These are phyloP conservation scores for Candida glucosophila DNA, from an alignment of 1,139 yeast species.

Conservation along the genomic window DNA sequence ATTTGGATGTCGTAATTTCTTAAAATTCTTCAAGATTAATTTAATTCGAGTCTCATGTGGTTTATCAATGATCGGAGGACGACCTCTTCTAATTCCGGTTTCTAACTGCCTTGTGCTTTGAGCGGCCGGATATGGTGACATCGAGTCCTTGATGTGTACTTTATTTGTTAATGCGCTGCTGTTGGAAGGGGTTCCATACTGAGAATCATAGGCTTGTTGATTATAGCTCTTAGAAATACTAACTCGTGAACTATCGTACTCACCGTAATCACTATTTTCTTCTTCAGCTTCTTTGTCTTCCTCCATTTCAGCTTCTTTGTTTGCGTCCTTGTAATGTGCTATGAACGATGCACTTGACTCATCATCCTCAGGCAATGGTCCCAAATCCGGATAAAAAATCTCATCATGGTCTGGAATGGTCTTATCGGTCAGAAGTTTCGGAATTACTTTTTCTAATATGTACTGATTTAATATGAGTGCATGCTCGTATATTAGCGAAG, in stretches of 20 bases:
- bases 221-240: slow-evolving; percentile 2
- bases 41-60: slow-evolving; percentile 92
- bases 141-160: slow-evolving; percentile 5
- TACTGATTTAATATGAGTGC: slow-evolving; percentile 65
- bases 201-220: too few relatives aligned
- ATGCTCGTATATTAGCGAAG: slow-evolving; percentile 57
- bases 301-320: slow-evolving; percentile 20
- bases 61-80: slow-evolving; percentile 92
- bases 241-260: slow-evolving; percentile 3
- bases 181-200: slow-evolving; percentile 6
- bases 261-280: slow-evolving; percentile 16
- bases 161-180: slow-evolving; percentile 6
- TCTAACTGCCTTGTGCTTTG: slow-evolving; percentile 19
- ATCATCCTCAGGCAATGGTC: slow-evolving; percentile 57
- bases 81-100: slow-evolving; percentile 72
- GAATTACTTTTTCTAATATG: slow-evolving; percentile 46
- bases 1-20: slow-evolving; percentile 55
- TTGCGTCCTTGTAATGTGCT: slow-evolving; percentile 4
- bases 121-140: slow-evolving; percentile 6
- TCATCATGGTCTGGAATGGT: slow-evolving; percentile 29
- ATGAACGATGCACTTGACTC: slow-evolving; percentile 5
- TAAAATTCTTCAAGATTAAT: slow-evolving; percentile 71
- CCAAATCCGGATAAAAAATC: slow-evolving; percentile 60
- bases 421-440: slow-evolving; percentile 39
- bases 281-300: slow-evolving; percentile 27